Evolutionary conservation across 2,329 filamentous ascomycete genomes (phyloP), one percentile per base, ranked within the genome.

Genomic region (Penicillium freii): DNA sequence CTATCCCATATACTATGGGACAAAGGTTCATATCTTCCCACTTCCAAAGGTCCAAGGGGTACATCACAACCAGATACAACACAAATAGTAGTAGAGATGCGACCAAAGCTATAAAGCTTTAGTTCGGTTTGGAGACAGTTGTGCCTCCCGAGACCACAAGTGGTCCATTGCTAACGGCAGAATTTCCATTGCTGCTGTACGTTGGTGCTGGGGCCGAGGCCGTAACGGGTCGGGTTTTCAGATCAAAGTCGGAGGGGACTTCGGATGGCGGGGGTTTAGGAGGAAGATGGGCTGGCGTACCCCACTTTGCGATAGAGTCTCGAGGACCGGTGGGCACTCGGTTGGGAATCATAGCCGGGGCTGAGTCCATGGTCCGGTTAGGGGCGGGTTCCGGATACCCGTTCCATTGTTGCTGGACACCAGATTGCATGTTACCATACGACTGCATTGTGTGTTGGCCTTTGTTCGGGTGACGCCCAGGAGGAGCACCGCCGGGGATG

Each of bases 401-500:
- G 49, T 51, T 56, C 72, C 72, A 73, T 51, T 69, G 70, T 15
- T 64, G 53, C 29, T 71, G 69, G 6, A 59, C 58, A 50, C 56
- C 51, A 25, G 66, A 36, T 33, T 66, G 63, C 54, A 68, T 63
- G 17, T 49, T 57, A 33, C 60, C 43, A 61, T 72, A 74, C 23
- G 67, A 51, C 58, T 64, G 66, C 62, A 68, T 65, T 52, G 53
- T 59, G 62, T 66, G 66, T 34, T 71, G 70, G 54, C 62, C 66
- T 57, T 73, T 72, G 46, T 66, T 70, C 31, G 71, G 68, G 53
- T 73, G 72, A 48, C 74, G 73, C 13, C 64, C 52, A 15, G 68
- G 61, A 36, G 71, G 59, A 33, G 68, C 65, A 43, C 84, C 79
- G 51, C 81, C 82, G 1, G 93, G 93, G 25, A 96, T 85, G 73